phyloP scores from a whole-genome alignment of 2,329 filamentous ascomycete genomes.

The Colletotrichum musicola region DNA sequence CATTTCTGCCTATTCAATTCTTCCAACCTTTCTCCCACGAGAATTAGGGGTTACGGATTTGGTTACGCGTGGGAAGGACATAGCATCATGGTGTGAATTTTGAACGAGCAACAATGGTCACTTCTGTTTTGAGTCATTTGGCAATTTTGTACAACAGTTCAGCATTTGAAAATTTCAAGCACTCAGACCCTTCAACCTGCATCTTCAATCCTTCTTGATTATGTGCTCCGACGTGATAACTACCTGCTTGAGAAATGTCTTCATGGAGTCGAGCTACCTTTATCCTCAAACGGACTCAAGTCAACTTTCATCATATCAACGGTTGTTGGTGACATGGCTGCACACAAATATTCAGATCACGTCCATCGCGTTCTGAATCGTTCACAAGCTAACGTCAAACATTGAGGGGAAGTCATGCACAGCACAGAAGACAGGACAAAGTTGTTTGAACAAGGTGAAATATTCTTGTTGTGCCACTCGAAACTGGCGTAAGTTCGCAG shows the following conservation, averaged over 20 bases:
- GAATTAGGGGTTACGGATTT: not conserved
- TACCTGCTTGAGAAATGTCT: not conserved
- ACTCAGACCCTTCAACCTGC: not conserved
- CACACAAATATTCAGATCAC: too few relatives aligned
- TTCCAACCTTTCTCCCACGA: not conserved
- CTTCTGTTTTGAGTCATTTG: not conserved
- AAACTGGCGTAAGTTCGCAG: conserved; percentile 28
- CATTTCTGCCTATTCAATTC: not conserved
- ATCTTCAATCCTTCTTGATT: not conserved
- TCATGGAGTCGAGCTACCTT: too few relatives aligned
- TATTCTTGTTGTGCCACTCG: conserved; percentile 29
- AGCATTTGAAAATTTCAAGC: not conserved
- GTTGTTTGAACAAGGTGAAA: conserved; percentile 11
- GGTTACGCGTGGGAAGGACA: not conserved
- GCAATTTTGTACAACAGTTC: not conserved
- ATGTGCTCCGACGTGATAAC: too few relatives aligned
- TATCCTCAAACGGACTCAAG: too few relatives aligned
- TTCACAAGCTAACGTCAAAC: too few relatives aligned
- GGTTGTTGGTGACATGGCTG: too few relatives aligned
- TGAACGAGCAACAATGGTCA: not conserved
- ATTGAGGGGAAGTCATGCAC: too few relatives aligned
- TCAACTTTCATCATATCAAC: too few relatives aligned
- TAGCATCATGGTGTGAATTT: not conserved
- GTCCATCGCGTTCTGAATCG: too few relatives aligned
- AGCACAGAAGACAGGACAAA: not conserved